phyloP scores from a whole-genome alignment of 768 basidiomycete genomes.

The Russula foetens region DNA sequence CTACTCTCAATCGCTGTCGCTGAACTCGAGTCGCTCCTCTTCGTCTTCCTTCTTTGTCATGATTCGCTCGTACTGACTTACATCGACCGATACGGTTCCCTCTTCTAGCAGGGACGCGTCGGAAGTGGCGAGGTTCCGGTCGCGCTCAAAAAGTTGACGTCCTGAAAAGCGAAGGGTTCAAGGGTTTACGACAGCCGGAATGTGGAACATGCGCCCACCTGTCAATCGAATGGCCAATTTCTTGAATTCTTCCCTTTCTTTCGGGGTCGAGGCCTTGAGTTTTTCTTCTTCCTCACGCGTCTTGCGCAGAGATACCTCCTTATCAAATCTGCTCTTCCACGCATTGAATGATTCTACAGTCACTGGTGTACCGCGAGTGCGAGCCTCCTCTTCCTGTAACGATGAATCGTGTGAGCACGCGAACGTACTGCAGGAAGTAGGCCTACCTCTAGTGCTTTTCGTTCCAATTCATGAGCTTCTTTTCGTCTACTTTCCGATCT shows the following conservation, averaged over 20 bases:
- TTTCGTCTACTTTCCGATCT: conserved; percentile 48
- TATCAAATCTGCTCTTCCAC: conserved; percentile 78
- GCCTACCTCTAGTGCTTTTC: conserved; percentile 64
- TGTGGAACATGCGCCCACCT: conserved; percentile 41
- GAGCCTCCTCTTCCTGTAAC: conserved; percentile 73
- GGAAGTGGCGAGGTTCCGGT: conserved; percentile 56
- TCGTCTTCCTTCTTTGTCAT: conserved; percentile 51
- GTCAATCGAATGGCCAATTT: conserved; percentile 50
- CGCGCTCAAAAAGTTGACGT: conserved; percentile 85
- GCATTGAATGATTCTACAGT: conserved; percentile 70
- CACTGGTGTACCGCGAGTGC: conserved; percentile 88
- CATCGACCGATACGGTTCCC: conserved; percentile 78
- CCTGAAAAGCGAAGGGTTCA: conserved; percentile 39
- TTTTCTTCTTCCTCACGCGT: conserved; percentile 71
- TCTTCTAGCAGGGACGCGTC: conserved; percentile 83
- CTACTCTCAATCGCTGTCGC: conserved; percentile 69
- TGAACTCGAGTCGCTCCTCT: conserved; percentile 60
- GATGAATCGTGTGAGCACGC: conserved; percentile 4
- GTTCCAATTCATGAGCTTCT: conserved; percentile 67
- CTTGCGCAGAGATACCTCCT: conserved; percentile 50
- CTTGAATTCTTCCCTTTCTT: conserved; percentile 82
- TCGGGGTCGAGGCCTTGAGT: conserved; percentile 59
- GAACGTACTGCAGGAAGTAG: not conserved
- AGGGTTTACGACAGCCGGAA: conserved; percentile 3
- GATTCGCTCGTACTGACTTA: conserved; percentile 79